phyloP scores from a whole-genome alignment of 805 yeast species.

The Jamesozyma gamospora region DNA sequence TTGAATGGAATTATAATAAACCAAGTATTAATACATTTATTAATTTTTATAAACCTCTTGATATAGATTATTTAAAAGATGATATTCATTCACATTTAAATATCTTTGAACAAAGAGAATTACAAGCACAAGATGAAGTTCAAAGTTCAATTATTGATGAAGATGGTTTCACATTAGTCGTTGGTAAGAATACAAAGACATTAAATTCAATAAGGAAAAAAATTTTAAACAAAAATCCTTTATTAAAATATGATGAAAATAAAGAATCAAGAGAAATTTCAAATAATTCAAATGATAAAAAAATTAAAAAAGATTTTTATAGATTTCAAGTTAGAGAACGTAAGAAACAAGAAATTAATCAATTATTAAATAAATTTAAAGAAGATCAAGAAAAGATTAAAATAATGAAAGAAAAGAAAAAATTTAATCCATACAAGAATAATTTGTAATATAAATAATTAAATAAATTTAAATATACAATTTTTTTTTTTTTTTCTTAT shows the following conservation, averaged over 20 bases:
- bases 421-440: slow-evolving; percentile 70
- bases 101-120: slow-evolving; percentile 63
- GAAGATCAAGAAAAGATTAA: slow-evolving; percentile 82
- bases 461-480: no score
- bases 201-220: slow-evolving; percentile 33
- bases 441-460: slow-evolving; percentile 2
- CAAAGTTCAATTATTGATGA: slow-evolving; percentile 68
- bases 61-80: slow-evolving; percentile 41
- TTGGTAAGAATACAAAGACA: slow-evolving; percentile 76
- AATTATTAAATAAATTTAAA: slow-evolving; percentile 71
- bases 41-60: slow-evolving; percentile 33
- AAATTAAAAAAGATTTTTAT: slow-evolving; percentile 82
- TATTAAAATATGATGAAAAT: slow-evolving; percentile 23
- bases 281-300: slow-evolving; percentile 45
- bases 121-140: slow-evolving; percentile 43
- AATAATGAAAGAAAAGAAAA: slow-evolving; percentile 66
- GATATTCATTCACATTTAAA: slow-evolving; percentile 52
- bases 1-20: slow-evolving; percentile 29
- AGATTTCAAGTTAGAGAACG: slow-evolving; percentile 91
- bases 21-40: slow-evolving; percentile 36
- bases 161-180: slow-evolving; percentile 89
- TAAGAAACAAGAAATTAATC: slow-evolving; percentile 88
- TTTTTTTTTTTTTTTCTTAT: slow-evolving; percentile 3
- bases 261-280: slow-evolving; percentile 10
- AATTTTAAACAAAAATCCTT: slow-evolving; percentile 26